phyloP scores from a whole-genome alignment of 495 filamentous ascomycete species.

The Hypoxylon perforatum region DNA sequence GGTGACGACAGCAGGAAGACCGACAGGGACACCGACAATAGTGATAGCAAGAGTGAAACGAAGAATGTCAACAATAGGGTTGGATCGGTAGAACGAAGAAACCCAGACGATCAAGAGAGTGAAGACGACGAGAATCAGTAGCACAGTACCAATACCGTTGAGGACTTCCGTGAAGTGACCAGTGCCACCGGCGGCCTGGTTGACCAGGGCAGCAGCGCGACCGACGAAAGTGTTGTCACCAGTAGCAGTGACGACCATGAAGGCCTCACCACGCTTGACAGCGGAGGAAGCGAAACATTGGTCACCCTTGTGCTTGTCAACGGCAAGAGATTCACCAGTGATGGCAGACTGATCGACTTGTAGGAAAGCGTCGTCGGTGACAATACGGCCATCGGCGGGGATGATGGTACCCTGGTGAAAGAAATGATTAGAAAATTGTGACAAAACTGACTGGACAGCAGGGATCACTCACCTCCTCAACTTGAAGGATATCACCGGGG shows the following conservation, averaged over 20 bases:
- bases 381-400: conserved; percentile 86
- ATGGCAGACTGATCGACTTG: conserved; percentile 94
- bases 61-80: conserved; percentile 77
- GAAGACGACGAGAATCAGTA: conserved; percentile 82
- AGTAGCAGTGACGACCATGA: conserved; percentile 81
- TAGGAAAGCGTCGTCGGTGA: conserved; percentile 81
- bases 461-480: conserved; percentile 69
- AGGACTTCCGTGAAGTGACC: conserved; percentile 93
- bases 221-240: conserved; percentile 92
- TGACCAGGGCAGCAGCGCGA: conserved; percentile 86
- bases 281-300: conserved; percentile 84
- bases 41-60: conserved; percentile 87
- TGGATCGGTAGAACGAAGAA: conserved; percentile 86
- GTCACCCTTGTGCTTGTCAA: conserved; percentile 85
- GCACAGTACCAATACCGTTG: conserved; percentile 84
- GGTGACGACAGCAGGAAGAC: conserved; percentile 94
- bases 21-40: conserved; percentile 94
- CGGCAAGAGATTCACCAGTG: conserved; percentile 91
- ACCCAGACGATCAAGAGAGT: conserved; percentile 87
- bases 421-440: background rate
- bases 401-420: conserved; percentile 78
- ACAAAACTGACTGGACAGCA: conserved; percentile 44
- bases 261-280: conserved; percentile 89
- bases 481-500: conserved; percentile 87
- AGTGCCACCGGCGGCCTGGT: conserved; percentile 71